Conservation (phyloP, 1,139 yeast genomes). For the Pneumocystis jirovecii region DNA sequence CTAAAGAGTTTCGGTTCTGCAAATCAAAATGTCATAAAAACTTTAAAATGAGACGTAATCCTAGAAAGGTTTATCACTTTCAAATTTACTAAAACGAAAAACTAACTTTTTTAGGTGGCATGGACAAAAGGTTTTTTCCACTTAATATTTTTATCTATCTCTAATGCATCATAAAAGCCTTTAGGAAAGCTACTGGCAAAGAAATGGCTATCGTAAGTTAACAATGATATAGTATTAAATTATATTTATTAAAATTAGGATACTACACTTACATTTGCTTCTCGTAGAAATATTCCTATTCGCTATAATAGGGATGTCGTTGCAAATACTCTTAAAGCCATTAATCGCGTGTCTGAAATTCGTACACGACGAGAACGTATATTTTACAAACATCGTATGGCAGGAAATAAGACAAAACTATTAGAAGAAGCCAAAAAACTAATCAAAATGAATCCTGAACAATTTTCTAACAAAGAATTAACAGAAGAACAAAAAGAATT, state of each 20-base stretch:
- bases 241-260: constrained; percentile 27
- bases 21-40: constrained; percentile 96
- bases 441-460: not conserved
- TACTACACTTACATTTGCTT: constrained; percentile 87
- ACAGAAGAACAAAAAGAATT: not conserved
- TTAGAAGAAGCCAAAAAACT: constrained; percentile 46
- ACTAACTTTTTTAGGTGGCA: not conserved
- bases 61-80: constrained; percentile 50
- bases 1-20: constrained; percentile 92
- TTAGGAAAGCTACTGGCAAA: constrained; percentile 97
- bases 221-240: not conserved
- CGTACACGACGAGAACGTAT: constrained; percentile 95
- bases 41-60: constrained; percentile 96
- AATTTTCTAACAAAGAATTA: not conserved
- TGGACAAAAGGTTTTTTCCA: not conserved
- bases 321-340: constrained; percentile 82
- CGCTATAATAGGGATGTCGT: constrained; percentile 94
- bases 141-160: not conserved
- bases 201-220: constrained; percentile 54
- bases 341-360: constrained; percentile 92
- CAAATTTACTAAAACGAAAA: not conserved
- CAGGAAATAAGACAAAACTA: constrained; percentile 78
- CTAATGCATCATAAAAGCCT: constrained; percentile 93
- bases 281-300: constrained; percentile 95
- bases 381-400: constrained; percentile 98